Evolutionary conservation across 2,329 filamentous ascomycete genomes (phyloP).

Genomic region (Pseudogymnoascus sp.): DNA sequence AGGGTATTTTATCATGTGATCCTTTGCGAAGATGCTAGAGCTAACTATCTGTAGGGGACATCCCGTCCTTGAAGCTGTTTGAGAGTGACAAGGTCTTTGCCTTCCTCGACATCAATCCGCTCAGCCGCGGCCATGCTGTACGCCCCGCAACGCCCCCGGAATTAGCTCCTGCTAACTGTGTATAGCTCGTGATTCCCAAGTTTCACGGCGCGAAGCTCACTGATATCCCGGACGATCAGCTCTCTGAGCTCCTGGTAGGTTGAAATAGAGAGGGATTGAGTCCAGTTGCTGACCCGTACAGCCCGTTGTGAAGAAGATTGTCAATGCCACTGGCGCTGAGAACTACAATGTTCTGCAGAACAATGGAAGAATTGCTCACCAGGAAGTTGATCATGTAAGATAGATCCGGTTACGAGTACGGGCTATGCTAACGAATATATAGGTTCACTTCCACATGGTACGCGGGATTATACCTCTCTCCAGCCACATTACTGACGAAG

Average conservation of each 20-base stretch:
- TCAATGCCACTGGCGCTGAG: slow-evolving; percentile 60
- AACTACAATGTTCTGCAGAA: slow-evolving; percentile 97
- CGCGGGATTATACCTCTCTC: slow-evolving; percentile 18
- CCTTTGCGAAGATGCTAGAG: slow-evolving; percentile 6
- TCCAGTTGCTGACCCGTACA: slow-evolving; percentile 26
- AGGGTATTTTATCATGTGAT: slow-evolving; percentile 44
- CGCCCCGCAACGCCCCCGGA: slow-evolving; percentile 25
- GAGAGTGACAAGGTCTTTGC: slow-evolving; percentile 90
- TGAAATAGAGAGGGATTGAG: slow-evolving; percentile 10
- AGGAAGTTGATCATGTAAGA: slow-evolving; percentile 81
- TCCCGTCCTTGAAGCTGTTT: slow-evolving; percentile 92
- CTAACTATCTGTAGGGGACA: slow-evolving; percentile 57
- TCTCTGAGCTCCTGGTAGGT: slow-evolving; percentile 70
- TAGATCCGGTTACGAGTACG: slow-evolving; percentile 1
- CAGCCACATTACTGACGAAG: neutral
- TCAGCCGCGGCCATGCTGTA: slow-evolving; percentile 84
- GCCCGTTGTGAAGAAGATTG: slow-evolving; percentile 82
- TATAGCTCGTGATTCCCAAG: slow-evolving; percentile 85
- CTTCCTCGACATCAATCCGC: slow-evolving; percentile 90
- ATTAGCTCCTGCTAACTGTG: slow-evolving; percentile 2
- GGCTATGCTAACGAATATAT: slow-evolving; percentile 13
- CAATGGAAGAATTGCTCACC: slow-evolving; percentile 85
- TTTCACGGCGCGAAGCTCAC: slow-evolving; percentile 83
- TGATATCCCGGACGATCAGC: slow-evolving; percentile 84
- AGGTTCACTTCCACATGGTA: slow-evolving; percentile 94